Evolutionary conservation across 2,329 filamentous ascomycete genomes (phyloP), one percentile per base, ranked within the genome.

Genomic region (Nannizziopsis arthrosporioides): DNA sequence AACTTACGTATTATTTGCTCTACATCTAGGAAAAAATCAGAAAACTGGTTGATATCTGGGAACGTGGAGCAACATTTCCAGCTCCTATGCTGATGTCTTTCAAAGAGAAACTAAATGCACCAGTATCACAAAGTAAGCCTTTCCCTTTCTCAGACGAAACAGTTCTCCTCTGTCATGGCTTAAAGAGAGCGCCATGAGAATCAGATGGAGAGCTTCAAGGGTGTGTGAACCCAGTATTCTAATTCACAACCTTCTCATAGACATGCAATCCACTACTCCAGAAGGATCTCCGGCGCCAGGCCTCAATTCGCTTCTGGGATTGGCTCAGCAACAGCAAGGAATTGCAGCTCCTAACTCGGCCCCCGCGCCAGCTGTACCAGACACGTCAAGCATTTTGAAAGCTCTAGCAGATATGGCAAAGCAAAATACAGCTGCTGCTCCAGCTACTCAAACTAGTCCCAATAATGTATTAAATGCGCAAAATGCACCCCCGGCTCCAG

Each of bases 1-100:
- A 58, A 72, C 73, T 76, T 72, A 76, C 73, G 62, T 69, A 67
- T 68, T 51, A 51, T 58, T 63, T 63, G 55, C 63, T 64, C 49
- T 59, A 49, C 42, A 56, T 81, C 73, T 83, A 92, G 85, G 87
- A 94, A 65, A 96, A 95, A 73, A 90, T 96, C 68, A 82, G 76
- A 64, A 96, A 96, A 67, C 78, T 98, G 58, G 74, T 96, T 69
- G 89, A 94, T 64, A 98, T 98, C 57, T 98, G 92, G 92, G 89
- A 95, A 65, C 92, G 92, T 62, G 87, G 86, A 55, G 82, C 84
- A 63, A 96, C 89, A 17, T 96, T 98, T 66, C 88, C 92, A 19
- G 65, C 75, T 37, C 68, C 81, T 47, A 82, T 94, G 79, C 78
- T 98, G 58, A 65, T 70, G n/a, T 79, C 78, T 34, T 94, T 94